These are phyloP conservation scores for Lolium rigidum DNA, from an alignment of 176 grass and related monocot genomes.

Conservation along the genomic window DNA sequence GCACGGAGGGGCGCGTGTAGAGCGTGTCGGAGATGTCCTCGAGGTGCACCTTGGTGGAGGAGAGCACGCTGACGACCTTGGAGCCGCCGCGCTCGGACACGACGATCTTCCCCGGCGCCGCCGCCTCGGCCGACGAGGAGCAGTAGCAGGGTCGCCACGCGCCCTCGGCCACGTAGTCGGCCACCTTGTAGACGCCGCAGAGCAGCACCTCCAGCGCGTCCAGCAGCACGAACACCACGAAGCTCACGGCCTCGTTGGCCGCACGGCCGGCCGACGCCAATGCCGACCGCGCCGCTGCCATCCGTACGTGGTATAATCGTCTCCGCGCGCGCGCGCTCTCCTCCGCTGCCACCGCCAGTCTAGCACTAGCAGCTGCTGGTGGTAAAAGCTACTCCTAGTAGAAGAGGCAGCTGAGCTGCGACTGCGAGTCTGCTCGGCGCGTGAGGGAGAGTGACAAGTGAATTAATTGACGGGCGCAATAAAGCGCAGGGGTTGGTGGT, in stretches of 20 bases:
- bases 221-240: conserved; percentile 80
- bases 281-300: conserved; percentile 62
- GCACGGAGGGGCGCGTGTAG: conserved; percentile 69
- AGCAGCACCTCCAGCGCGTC: conserved; percentile 80
- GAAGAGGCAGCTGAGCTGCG: conserved; percentile 12
- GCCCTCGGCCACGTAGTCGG: conserved; percentile 77
- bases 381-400: conserved; percentile 23
- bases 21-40: conserved; percentile 99
- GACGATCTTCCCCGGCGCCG: conserved; percentile 68
- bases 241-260: conserved; percentile 78
- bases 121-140: conserved; percentile 46
- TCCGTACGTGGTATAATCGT: neutral
- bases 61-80: conserved; percentile 83
- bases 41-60: conserved; percentile 74
- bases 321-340: neutral
- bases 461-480: conserved; percentile 49
- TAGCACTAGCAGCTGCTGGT: conserved; percentile 6
- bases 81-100: conserved; percentile 85
- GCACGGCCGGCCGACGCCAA: conserved; percentile 61
- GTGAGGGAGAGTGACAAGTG: conserved; percentile 28
- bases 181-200: conserved; percentile 74
- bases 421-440: neutral
- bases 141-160: conserved; percentile 98
- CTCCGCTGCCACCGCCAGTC: neutral
- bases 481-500: conserved; percentile 71